Percentiles rank a stretch among this genome's conserved stretches.
Conservation (phyloP, 768 basidiomycete species). For the Dendrothele bispora region DNA sequence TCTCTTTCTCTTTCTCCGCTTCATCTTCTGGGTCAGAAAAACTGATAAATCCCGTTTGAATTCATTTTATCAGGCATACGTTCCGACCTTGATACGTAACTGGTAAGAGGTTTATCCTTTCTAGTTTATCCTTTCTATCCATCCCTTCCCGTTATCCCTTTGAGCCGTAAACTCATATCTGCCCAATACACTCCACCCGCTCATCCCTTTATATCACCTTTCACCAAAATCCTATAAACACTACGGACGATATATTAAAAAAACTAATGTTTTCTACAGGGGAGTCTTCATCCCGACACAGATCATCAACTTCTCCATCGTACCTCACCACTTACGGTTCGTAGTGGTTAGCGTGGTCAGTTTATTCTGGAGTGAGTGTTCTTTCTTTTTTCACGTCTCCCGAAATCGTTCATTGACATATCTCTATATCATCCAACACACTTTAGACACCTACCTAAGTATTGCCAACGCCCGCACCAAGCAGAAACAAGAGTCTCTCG, state of each 20-base stretch:
- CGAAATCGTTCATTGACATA: no score
- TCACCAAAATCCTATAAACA: no score
- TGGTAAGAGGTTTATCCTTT: no score
- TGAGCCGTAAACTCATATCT: background rate
- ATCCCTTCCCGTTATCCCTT: no score
- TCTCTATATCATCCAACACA: slow-evolving; percentile 6
- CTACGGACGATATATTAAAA: no score
- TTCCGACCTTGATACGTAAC: no score
- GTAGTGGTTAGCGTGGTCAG: slow-evolving; percentile 74
- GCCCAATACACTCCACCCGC: background rate
- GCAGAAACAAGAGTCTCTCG: background rate
- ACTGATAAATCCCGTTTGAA: no score
- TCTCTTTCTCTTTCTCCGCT: no score
- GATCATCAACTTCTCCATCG: slow-evolving; percentile 73
- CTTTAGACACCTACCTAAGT: slow-evolving; percentile 61
- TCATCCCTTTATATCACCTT: no score
- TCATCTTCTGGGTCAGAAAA: no score
- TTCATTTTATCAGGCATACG: no score
- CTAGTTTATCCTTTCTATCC: no score
- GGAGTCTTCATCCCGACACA: slow-evolving; percentile 76
- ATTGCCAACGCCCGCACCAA: slow-evolving; percentile 45
- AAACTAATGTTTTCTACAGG: slow-evolving; percentile 81
- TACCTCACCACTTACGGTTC: slow-evolving; percentile 78
- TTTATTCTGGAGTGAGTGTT: slow-evolving; percentile 76
- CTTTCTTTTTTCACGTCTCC: background rate